These are phyloP conservation scores for Prunus salicina DNA, from an alignment of 306 rosid species.

Conservation along the genomic window DNA sequence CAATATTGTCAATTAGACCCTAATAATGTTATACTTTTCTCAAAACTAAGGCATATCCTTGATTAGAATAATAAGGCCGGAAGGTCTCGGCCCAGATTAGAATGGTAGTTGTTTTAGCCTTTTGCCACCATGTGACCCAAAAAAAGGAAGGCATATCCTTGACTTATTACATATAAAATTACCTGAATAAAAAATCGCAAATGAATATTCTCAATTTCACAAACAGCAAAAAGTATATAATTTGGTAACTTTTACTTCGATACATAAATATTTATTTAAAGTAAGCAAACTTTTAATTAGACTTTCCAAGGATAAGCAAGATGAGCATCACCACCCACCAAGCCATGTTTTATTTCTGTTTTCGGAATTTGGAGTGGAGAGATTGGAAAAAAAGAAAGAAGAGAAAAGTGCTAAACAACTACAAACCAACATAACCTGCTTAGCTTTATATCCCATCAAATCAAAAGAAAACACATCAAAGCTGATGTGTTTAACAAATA, in stretches of 20 bases:
- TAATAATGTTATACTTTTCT: too few relatives aligned
- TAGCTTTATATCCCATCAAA: not conserved
- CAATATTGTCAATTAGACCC: too few relatives aligned
- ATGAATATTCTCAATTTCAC: not conserved
- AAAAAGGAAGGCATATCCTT: too few relatives aligned
- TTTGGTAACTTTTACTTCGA: not conserved
- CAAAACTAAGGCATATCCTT: too few relatives aligned
- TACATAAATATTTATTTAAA: not conserved
- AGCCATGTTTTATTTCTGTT: not conserved
- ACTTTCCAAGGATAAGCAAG: not conserved
- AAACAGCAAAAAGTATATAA: not conserved
- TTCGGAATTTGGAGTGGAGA: not conserved
- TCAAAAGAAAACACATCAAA: not conserved
- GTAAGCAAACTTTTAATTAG: not conserved
- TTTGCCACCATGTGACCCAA: too few relatives aligned
- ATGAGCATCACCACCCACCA: not conserved
- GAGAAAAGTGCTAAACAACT: not conserved
- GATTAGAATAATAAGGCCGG: too few relatives aligned
- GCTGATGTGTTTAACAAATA: not conserved
- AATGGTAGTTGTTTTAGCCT: too few relatives aligned
- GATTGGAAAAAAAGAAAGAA: not conserved
- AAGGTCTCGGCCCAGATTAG: too few relatives aligned
- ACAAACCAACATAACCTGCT: not conserved
- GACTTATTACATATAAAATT: too few relatives aligned
- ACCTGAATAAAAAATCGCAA: not conserved